A percentile compares a stretch with the other conserved stretches of the same genome.
Conservation (phyloP, 768 basidiomycete species). For the Leccinum boreale region DNA sequence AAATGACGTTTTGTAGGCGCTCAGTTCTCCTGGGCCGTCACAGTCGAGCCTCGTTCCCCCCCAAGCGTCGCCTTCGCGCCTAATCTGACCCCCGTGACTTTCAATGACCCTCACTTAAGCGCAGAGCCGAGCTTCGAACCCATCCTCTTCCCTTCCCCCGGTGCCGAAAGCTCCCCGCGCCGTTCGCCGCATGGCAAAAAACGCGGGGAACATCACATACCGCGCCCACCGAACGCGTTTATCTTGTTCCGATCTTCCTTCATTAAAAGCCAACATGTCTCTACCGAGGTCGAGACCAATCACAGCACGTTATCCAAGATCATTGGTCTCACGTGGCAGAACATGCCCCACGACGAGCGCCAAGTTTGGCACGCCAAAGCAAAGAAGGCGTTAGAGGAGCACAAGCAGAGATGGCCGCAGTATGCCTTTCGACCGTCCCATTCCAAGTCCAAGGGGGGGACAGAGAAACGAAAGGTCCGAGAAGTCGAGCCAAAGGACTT, state of each 20-base stretch:
- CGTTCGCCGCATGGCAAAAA: slow-evolving; percentile 61
- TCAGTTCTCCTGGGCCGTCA: slow-evolving; percentile 46
- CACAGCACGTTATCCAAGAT: slow-evolving; percentile 84
- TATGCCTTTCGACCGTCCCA: slow-evolving; percentile 73
- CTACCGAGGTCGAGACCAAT: slow-evolving; percentile 74
- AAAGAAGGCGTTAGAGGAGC: slow-evolving; percentile 67
- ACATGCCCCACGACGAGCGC: slow-evolving; percentile 69
- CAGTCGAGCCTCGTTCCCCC: slow-evolving; percentile 37
- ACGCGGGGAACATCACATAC: slow-evolving; percentile 73
- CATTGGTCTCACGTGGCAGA: slow-evolving; percentile 81
- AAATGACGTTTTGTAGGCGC: slow-evolving; percentile 31
- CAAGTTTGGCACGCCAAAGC: slow-evolving; percentile 78
- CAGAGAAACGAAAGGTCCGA: slow-evolving; percentile 33
- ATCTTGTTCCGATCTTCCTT: slow-evolving; percentile 84
- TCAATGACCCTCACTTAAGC: slow-evolving; percentile 43
- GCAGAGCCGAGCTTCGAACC: slow-evolving; percentile 40
- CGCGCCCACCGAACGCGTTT: slow-evolving; percentile 83
- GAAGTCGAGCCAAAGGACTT: slow-evolving; percentile 50
- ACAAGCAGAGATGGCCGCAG: slow-evolving; percentile 66
- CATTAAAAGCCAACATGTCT: slow-evolving; percentile 75
- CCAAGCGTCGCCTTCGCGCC: slow-evolving; percentile 54
- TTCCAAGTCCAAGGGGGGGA: slow-evolving; percentile 26
- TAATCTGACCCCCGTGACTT: slow-evolving; percentile 56
- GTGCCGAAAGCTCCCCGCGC: slow-evolving; percentile 34
- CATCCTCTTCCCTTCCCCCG: slow-evolving; percentile 56